phyloP scores from a whole-genome alignment of 1,284 basidiomycete species.

The Cerrena zonata region DNA sequence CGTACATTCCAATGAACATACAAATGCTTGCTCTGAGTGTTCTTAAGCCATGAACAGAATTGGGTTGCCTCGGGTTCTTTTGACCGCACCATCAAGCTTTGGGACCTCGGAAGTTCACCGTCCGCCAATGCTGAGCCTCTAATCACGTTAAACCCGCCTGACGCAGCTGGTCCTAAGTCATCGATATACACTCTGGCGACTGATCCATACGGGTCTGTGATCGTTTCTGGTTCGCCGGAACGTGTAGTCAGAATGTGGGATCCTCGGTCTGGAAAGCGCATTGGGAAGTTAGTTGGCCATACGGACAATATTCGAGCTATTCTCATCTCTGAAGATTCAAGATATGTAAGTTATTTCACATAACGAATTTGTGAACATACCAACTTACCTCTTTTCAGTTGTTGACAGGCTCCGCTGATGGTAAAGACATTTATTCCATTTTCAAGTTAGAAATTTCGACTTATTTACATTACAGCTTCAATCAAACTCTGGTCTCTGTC shows the following conservation, averaged over 20 bases:
- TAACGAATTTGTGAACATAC: conserved; percentile 1
- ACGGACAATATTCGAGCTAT: conserved; percentile 94
- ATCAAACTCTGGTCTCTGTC: conserved; percentile 89
- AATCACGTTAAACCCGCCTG: conserved; percentile 55
- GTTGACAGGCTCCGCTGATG: conserved; percentile 85
- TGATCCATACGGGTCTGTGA: conserved; percentile 72
- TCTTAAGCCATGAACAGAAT: conserved; percentile 60
- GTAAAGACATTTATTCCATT: conserved; percentile 31
- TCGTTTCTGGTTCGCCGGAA: conserved; percentile 89
- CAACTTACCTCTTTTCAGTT: conserved; percentile 43
- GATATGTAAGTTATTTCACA: conserved; percentile 59
- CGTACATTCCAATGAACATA: conserved; percentile 15
- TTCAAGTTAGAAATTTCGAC: not conserved
- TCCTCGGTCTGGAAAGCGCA: conserved; percentile 73
- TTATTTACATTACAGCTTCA: conserved; percentile 45
- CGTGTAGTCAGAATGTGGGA: conserved; percentile 90
- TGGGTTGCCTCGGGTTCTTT: conserved; percentile 94
- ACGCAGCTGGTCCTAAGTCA: conserved; percentile 60
- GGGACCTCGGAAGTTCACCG: conserved; percentile 67
- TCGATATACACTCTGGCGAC: conserved; percentile 77
- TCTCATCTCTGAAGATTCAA: conserved; percentile 81
- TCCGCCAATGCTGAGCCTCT: conserved; percentile 39
- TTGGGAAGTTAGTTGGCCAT: conserved; percentile 82
- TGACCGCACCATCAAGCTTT: conserved; percentile 88
- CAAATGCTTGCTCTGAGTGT: conserved; percentile 15